Percentiles rank a stretch among this genome's conserved stretches.
Evolutionary conservation across 352 stramenopile species (phyloP).

Genomic region (Pythium angustatum): DNA sequence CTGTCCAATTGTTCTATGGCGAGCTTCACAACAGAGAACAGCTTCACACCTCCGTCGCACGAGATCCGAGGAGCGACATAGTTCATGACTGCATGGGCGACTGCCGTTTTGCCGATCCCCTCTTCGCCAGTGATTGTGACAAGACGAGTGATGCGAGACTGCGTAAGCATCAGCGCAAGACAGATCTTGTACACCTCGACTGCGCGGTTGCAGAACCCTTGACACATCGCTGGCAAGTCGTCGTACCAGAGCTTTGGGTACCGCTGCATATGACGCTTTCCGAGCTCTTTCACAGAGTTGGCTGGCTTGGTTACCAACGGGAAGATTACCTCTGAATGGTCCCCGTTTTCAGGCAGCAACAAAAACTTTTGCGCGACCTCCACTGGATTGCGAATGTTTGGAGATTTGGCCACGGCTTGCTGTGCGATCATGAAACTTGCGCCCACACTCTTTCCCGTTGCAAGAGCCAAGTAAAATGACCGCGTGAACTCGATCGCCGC

Average conservation of each 20-base stretch:
- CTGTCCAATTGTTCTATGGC: conserved; percentile 62
- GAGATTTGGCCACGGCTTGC: conserved; percentile 72
- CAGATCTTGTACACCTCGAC: conserved; percentile 86
- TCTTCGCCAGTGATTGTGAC: conserved; percentile 76
- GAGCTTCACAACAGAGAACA: conserved; percentile 66
- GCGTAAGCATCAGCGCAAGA: conserved; percentile 72
- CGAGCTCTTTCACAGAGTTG: conserved; percentile 44
- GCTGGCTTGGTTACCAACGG: conserved; percentile 57
- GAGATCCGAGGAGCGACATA: conserved; percentile 82
- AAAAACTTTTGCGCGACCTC: conserved; percentile 78
- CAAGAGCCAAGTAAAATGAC: conserved; percentile 79
- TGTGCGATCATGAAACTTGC: conserved; percentile 76
- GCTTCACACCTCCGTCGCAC: conserved; percentile 62
- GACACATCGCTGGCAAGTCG: conserved; percentile 71
- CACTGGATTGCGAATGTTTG: conserved; percentile 71
- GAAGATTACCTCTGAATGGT: conserved; percentile 85
- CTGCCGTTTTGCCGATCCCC: conserved; percentile 76
- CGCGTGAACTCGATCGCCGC: conserved; percentile 85
- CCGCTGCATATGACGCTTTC: conserved; percentile 49
- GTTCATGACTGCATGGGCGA: conserved; percentile 71
- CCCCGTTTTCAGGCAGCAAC: conserved; percentile 67
- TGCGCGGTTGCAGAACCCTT: conserved; percentile 79
- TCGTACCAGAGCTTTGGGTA: conserved; percentile 83
- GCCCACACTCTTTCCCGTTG: conserved; percentile 69
- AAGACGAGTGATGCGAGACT: conserved; percentile 72